Conservation (phyloP, 305 asterid species). For the Fraxinus baroniana region DNA sequence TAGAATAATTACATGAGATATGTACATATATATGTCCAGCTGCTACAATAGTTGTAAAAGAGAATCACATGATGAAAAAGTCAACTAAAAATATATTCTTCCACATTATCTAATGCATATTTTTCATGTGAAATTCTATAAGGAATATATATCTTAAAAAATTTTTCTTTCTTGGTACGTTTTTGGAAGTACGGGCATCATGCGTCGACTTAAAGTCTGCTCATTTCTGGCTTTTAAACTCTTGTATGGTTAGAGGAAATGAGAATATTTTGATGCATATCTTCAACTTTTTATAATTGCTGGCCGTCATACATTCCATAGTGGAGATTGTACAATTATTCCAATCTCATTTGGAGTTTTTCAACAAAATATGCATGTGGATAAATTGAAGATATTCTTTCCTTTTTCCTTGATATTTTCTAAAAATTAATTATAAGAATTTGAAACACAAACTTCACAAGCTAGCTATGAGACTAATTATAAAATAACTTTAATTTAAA, state of each 20-base stretch:
- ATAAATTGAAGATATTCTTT: background rate
- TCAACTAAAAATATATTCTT: background rate
- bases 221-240: background rate
- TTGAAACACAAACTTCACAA: background rate
- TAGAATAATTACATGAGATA: background rate
- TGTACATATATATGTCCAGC: background rate
- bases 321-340: background rate
- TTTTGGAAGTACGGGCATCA: background rate
- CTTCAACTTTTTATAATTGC: background rate
- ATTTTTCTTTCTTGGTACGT: background rate
- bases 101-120: background rate
- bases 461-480: background rate
- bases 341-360: background rate
- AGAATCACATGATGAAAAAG: background rate
- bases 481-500: no score
- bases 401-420: background rate
- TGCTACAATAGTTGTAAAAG: background rate
- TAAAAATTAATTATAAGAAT: background rate
- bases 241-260: background rate
- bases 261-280: background rate
- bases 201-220: background rate
- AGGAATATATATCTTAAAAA: background rate
- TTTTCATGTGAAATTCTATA: background rate
- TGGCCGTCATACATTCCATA: background rate
- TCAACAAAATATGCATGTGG: background rate